Conservation (phyloP, 2,329 filamentous ascomycete genomes). For the Blastomyces emzantsi region DNA sequence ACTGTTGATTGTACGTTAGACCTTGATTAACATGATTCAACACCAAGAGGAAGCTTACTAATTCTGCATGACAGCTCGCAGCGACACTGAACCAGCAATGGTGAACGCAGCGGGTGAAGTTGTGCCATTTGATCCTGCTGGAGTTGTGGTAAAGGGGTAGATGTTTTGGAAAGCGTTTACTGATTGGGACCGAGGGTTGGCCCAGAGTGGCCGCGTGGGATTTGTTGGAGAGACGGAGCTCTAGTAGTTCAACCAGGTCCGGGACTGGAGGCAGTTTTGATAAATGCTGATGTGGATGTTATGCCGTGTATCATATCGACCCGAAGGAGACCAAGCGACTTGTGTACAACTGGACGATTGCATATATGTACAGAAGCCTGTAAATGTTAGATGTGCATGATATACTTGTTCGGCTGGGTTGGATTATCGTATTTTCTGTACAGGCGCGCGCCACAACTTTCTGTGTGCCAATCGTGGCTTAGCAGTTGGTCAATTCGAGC, state of each 20-base stretch:
- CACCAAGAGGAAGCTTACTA: background rate
- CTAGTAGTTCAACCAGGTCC: background rate
- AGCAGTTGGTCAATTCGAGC: background rate
- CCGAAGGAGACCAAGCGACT: background rate
- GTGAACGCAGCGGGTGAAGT: slow-evolving; percentile 13
- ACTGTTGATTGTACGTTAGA: slow-evolving; percentile 13
- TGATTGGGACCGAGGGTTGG: background rate
- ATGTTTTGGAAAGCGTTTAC: background rate
- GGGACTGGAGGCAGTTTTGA: background rate
- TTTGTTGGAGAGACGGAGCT: background rate
- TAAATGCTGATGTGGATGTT: background rate
- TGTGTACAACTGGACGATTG: background rate
- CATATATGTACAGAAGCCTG: too few species aligned
- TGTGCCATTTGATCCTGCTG: slow-evolving; percentile 15
- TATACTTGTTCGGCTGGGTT: background rate
- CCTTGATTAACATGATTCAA: too few species aligned
- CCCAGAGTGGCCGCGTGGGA: background rate
- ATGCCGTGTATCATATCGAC: background rate
- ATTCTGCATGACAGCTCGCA: slow-evolving; percentile 8
- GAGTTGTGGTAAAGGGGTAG: slow-evolving; percentile 12
- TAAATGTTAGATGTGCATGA: background rate
- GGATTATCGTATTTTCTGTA: background rate
- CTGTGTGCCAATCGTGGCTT: background rate
- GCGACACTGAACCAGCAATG: slow-evolving; percentile 16
- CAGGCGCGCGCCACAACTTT: background rate